A percentile compares a stretch with the other conserved stretches of the same genome.
phyloP scores from a whole-genome alignment of 305 asterid genomes.

The Fraxinus xanthoxyloides region DNA sequence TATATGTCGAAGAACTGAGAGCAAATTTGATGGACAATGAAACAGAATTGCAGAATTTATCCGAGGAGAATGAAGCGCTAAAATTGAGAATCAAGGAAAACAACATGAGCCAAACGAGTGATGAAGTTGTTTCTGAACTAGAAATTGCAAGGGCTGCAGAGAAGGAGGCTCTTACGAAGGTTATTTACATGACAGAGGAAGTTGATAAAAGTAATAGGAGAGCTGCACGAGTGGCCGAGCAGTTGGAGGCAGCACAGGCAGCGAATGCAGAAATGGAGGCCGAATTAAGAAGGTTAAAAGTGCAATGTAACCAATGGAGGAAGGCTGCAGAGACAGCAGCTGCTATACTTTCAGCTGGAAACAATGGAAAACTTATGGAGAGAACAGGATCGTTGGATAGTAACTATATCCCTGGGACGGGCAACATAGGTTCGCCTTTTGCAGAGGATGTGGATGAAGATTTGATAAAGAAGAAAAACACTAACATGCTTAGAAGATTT shows the following conservation, averaged over 20 bases:
- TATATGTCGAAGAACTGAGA: constrained; percentile 31
- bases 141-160: constrained; percentile 45
- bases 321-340: constrained; percentile 82
- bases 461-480: constrained; percentile 55
- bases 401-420: constrained; percentile 32
- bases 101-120: constrained; percentile 12
- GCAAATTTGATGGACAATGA: constrained; percentile 46
- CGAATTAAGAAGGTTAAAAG: constrained; percentile 60
- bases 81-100: constrained; percentile 30
- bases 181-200: constrained; percentile 41
- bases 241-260: constrained; percentile 51
- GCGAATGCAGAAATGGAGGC: constrained; percentile 60
- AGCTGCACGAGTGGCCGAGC: constrained; percentile 43
- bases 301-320: constrained; percentile 72
- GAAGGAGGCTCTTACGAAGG: constrained; percentile 45
- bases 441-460: constrained; percentile 51
- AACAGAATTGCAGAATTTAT: constrained; percentile 23
- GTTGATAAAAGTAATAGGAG: constrained; percentile 45
- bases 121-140: constrained; percentile 24
- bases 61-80: constrained; percentile 41
- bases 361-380: constrained; percentile 43
- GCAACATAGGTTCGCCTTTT: constrained; percentile 37
- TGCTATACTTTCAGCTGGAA: constrained; percentile 50
- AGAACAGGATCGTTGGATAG: constrained; percentile 61
- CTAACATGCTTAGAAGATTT: constrained; percentile 52